Evolutionary conservation across 768 basidiomycete species (phyloP).

Genomic region (Phylloporus scabripes): DNA sequence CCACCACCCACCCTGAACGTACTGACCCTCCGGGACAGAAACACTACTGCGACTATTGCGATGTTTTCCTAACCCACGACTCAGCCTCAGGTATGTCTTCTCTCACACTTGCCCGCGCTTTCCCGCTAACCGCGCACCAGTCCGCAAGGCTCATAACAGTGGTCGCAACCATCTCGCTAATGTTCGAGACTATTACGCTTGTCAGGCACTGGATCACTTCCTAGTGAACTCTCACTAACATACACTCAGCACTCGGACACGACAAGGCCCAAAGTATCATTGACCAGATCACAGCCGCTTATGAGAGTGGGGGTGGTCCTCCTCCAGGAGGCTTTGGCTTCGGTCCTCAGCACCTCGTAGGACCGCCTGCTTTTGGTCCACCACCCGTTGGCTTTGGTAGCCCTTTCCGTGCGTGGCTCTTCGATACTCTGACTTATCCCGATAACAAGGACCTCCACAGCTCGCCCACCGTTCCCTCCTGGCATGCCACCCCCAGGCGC

Average conservation of each 20-base stretch:
- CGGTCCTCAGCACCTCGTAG: conserved; percentile 72
- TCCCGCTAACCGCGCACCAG: conserved; percentile 36
- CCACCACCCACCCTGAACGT: background rate
- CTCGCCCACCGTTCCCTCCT: conserved; percentile 68
- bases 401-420: conserved; percentile 21
- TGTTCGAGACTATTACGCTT: conserved; percentile 95
- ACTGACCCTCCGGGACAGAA: conserved; percentile 44
- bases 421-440: background rate
- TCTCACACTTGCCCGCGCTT: background rate
- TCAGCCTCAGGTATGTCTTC: conserved; percentile 71
- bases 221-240: conserved; percentile 3
- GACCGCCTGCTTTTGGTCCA: conserved; percentile 46
- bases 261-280: conserved; percentile 98
- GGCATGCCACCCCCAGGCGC: conserved; percentile 44
- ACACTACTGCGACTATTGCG: conserved; percentile 93
- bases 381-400: conserved; percentile 53
- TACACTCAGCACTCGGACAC: conserved; percentile 67
- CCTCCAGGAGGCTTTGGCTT: conserved; percentile 87
- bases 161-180: conserved; percentile 96
- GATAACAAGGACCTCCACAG: conserved; percentile 27
- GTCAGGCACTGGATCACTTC: conserved; percentile 38
- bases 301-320: conserved; percentile 81
- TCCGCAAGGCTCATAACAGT: conserved; percentile 97
- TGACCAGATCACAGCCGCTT: conserved; percentile 94
- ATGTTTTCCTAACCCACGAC: conserved; percentile 92